Evolutionary conservation across 305 asterid species (phyloP).

Genomic region (Plantago lanceolata): DNA sequence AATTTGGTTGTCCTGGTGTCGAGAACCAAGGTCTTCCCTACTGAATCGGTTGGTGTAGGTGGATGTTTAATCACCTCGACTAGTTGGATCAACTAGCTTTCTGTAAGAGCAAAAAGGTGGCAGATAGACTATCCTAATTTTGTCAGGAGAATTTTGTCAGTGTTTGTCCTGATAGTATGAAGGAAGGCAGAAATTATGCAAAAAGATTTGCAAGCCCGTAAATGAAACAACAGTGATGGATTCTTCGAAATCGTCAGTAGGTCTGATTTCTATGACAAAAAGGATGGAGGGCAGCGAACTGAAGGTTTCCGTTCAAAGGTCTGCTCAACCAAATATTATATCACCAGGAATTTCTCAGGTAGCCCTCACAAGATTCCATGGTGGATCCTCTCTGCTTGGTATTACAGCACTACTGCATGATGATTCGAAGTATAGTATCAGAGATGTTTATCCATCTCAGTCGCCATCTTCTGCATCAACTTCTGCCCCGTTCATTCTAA

Average conservation of each 20-base stretch:
- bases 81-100: constrained; percentile 15
- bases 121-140: constrained; percentile 18
- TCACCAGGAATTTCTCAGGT: constrained; percentile 27
- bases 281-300: constrained; percentile 29
- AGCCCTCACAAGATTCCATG: constrained; percentile 42
- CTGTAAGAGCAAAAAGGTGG: constrained; percentile 18
- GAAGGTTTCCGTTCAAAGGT: constrained; percentile 35
- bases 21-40: constrained; percentile 38
- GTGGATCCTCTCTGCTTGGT: constrained; percentile 50
- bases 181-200: not conserved
- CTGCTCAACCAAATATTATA: constrained; percentile 40
- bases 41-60: constrained; percentile 44
- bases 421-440: constrained; percentile 30
- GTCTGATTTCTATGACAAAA: constrained; percentile 8
- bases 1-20: constrained; percentile 24
- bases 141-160: constrained; percentile 15
- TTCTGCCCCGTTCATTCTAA: constrained; percentile 25
- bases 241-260: not conserved
- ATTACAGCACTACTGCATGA: constrained; percentile 66
- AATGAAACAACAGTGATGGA: not conserved
- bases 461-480: constrained; percentile 34
- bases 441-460: constrained; percentile 24
- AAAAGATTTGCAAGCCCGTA: not conserved
- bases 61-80: constrained; percentile 37
- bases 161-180: constrained; percentile 5